These are phyloP conservation scores for Purpureocillium lavendulum DNA, from an alignment of 2,329 filamentous ascomycete species.

Conservation along the genomic window DNA sequence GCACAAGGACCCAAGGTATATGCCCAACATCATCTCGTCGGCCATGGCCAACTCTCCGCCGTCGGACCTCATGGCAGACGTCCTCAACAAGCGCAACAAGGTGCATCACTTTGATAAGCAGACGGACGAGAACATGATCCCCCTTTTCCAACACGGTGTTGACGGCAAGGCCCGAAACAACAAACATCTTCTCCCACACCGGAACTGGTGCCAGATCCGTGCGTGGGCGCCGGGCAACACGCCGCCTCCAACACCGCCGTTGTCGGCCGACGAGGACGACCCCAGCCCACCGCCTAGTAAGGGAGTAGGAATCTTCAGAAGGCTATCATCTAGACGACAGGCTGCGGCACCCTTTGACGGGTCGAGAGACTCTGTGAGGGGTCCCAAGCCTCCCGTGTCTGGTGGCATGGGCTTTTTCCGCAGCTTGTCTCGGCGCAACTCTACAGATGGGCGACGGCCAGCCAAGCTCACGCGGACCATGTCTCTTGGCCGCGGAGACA, in stretches of 20 bases:
- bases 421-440: slow-evolving; percentile 29
- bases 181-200: slow-evolving; percentile 74
- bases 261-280: slow-evolving; percentile 35
- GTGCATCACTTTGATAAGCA: slow-evolving; percentile 62
- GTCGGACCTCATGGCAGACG: slow-evolving; percentile 78
- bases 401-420: slow-evolving; percentile 33
- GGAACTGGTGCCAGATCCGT: slow-evolving; percentile 93
- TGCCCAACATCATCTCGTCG: slow-evolving; percentile 91
- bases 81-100: slow-evolving; percentile 90
- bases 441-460: slow-evolving; percentile 26
- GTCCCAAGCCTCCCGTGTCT: slow-evolving; percentile 42
- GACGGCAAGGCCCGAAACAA: slow-evolving; percentile 89
- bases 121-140: slow-evolving; percentile 94
- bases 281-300: slow-evolving; percentile 27
- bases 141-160: slow-evolving; percentile 82
- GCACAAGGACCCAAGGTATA: slow-evolving; percentile 89
- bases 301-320: slow-evolving; percentile 32
- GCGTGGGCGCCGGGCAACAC: slow-evolving; percentile 73
- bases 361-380: slow-evolving; percentile 26
- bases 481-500: slow-evolving; percentile 50
- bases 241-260: slow-evolving; percentile 59
- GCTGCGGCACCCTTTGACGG: slow-evolving; percentile 27
- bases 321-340: slow-evolving; percentile 30
- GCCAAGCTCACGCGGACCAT: slow-evolving; percentile 46
- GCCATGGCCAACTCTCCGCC: slow-evolving; percentile 91